phyloP scores from a whole-genome alignment of 495 filamentous ascomycete species.

The Elaphomyces granulatus region DNA sequence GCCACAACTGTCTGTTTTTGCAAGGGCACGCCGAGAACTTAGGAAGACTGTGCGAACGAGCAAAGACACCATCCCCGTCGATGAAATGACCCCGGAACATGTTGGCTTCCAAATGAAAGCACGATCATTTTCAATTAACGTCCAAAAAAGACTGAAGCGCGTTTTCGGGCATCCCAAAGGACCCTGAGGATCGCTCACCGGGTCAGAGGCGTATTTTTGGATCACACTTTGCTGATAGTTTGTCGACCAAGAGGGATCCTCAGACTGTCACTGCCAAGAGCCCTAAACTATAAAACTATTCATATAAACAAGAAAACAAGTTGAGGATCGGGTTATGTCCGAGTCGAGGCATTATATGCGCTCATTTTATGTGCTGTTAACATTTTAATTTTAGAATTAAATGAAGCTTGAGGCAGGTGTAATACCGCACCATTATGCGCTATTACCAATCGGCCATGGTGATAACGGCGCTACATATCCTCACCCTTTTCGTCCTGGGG shows the following conservation, averaged over 20 bases:
- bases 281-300: too few relatives aligned
- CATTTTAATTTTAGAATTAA: too few relatives aligned
- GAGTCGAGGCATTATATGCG: too few relatives aligned
- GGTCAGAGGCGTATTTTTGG: slow-evolving; percentile 36
- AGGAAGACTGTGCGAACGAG: slow-evolving; percentile 45
- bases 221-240: background rate
- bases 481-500: too few relatives aligned
- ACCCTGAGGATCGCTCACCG: slow-evolving; percentile 24
- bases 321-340: too few relatives aligned
- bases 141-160: slow-evolving; percentile 46
- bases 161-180: slow-evolving; percentile 40
- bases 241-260: slow-evolving; percentile 3
- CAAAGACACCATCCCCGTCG: slow-evolving; percentile 24
- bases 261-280: too few relatives aligned
- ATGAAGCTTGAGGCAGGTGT: too few relatives aligned
- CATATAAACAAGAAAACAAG: too few relatives aligned
- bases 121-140: slow-evolving; percentile 42
- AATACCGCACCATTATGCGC: too few relatives aligned
- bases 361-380: too few relatives aligned
- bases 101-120: slow-evolving; percentile 35
- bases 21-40: slow-evolving; percentile 33
- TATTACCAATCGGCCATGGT: too few relatives aligned
- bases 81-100: slow-evolving; percentile 12
- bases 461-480: too few relatives aligned
- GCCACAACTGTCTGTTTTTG: slow-evolving; percentile 36